Base-by-base conservation (phyloP, 2,329 filamentous ascomycete species). In the Fusarium sp. region DNA sequence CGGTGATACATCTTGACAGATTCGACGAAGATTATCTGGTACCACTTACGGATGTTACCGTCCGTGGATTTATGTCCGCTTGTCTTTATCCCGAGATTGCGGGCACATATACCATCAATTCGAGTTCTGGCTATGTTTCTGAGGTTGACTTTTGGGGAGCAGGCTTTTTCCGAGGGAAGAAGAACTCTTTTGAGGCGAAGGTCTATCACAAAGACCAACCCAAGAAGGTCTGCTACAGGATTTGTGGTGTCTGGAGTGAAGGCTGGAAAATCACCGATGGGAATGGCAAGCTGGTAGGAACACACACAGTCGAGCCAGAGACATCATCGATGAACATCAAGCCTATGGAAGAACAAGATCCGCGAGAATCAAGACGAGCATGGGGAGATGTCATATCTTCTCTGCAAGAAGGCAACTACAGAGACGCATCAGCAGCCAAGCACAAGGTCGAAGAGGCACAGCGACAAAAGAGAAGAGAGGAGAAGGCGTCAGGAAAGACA, bases 361-460 rank as follows among this genome's bases (percentile, higher is more conserved):
- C 91, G 3, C 90, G 93, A 75, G 94, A 97, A 82, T 92, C 91
- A 11, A 87, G 94, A 13, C 86, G 89, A 41, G 94, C 94, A 2
- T 97, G 94, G 94, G 84, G 84, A 32, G 91, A 91, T 67, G 94
- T 97, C 5, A 90, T 92, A 0, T 84, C 86, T 5, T 92, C 90
- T 25, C 91, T 97, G 61, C 80, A 84, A n/a, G 85, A 84, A 62
- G 92, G 92, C 25, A 91, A 97, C 75, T 91, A 95, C 86, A 89
- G 94, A 59, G 83, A 84, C 8, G 92, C 91, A 0, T 87, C 88
- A 0, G 80, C 80, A 1, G 91, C 94, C 76, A 97, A 97, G 82
- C 88, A 87, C 10, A 89, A 90, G 76, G 92, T 97, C 60, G 94
- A 97, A 79, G 91, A 94, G 75, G 88, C 89, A 29, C 94, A 97